Evolutionary conservation across 495 filamentous ascomycete species (phyloP), one percentile per base, ranked within the genome.

Genomic region (Penicillium mononematosum): DNA sequence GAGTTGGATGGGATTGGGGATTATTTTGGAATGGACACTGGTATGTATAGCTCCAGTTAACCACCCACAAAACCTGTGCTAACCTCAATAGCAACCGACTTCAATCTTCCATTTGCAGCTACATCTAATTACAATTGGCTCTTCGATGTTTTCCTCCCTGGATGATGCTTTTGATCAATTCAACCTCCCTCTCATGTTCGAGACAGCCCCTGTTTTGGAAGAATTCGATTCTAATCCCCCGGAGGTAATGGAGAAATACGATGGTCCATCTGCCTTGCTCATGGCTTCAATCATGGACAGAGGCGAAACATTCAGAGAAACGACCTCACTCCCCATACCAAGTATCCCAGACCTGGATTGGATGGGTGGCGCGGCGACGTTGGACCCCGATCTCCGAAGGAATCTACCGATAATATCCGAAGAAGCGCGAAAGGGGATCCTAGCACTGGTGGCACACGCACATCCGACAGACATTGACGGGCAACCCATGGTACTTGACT

Each of bases 61-160:
- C 43, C 17, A 1, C 16, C 31, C 24, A 6, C 24, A 1, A 7
- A 20, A 10, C 31, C 2, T 0, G 12, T 42, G 38, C 55, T 71
- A 58, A 73, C 50, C 17, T 14, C 10, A 25, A 25, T 50, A 76
- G 75, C 78, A 12, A 81, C 71, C 55, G 81, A 79, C 16, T 84
- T 85, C 56, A 81, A 83, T 51, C 78, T 79, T 56, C 81, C 80
- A 2, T 85, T 83, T 60, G 83, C 79, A 5, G 80, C 80, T 5
- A 75, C 78, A 39, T 71, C 69, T 51, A 80, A 83, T 53, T 83
- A 83, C 58, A 80, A 80, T 56, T 84, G 81, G 81, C 57, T 83
- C 17, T 85, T 85, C 65, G 76, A 78, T 52, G 71, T n/a, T 76
- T 41, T 56, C 65, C 25, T 67, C 68, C 19, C 63, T 73, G 27